Base-by-base conservation (phyloP, 148 eudicot species). In the Oxyria digyna region DNA sequence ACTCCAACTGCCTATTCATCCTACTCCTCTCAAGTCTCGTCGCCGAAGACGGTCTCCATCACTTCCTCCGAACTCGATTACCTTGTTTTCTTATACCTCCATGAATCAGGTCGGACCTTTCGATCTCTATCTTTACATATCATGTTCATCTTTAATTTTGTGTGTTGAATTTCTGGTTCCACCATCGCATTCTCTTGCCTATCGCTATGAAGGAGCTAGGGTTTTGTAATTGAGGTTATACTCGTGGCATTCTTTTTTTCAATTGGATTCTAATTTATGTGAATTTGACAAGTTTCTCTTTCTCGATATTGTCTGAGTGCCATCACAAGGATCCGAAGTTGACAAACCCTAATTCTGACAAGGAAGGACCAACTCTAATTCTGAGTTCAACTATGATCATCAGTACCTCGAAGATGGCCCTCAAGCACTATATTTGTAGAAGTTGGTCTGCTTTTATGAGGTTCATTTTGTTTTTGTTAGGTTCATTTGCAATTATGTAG, bases 11-110 rank as follows among this genome's bases (percentile, higher is more conserved):
- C 38, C 11, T 29, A 32, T 27, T 35, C 46, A 1, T 40, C 27
- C 26, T 37, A 18, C 15, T 37, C 20, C 40, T 63, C 67, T 0
- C 67, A 15, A 31, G 4, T 32, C 38, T 12, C 15, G 71, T 18
- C 41, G 17, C 13, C 74, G 40, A 42, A 45, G 23, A 87, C 85
- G 95, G 68, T 76, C 48, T 69, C 89, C 45, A 59, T 87, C 23
- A 72, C 86, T 68, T 88, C 95, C 21, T 79, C 75, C 31, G 93
- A 85, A 73, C 76, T 90, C 54, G 87, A 87, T 76, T 85, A 70
- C 67, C 81, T 90, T 40, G 82, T 90, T 72, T 87, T 82, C 57
- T 91, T 91, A 20, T 90, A 90, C 69, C 94, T 90, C 59, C 87
- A 81, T 43, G 97, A 90, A 87, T 90, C 97, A 62, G 97, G 94